Evolutionary conservation across 2,329 filamentous ascomycete genomes (phyloP), one percentile per base, ranked within the genome.

Genomic region (Teratosphaeria pseudoeucalypti): DNA sequence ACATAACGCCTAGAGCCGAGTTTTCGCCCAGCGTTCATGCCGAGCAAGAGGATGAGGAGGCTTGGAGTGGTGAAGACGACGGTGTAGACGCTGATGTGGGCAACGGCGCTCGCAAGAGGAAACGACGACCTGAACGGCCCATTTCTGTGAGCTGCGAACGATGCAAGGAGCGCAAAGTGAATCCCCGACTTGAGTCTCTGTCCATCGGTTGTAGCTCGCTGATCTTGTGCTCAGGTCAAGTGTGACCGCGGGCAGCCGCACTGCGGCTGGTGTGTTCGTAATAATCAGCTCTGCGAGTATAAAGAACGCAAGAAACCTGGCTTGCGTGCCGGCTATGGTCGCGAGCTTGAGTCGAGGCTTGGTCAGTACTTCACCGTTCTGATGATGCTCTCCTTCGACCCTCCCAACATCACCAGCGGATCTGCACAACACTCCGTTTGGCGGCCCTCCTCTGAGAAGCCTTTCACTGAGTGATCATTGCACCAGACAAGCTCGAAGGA

Each of bases 81-180:
- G 71, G 70, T 29, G 72, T 69, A 16, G 73, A 69, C 19, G 71
- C 69, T 29, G 72, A 66, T 56, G 71, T 72, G 60, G 67, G 65
- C 58, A 75, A 65, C 32, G 62, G 66, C 27, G 69, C 66, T 39
- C 71, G 74, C 56, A 81, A 81, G 70, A 77, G 79, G 62, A 79
- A 79, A 70, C 72, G 80, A 34, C 65, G 66, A 63, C 64, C 66
- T 56, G 57, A 59, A 34, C 63, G 65, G 59, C 77, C 78, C 52
- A 74, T 81, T 70, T 77, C 75, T 56, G 81, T 82, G 37, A 81
- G 78, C 67, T 83, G 89, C 70, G 89, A 92, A 75, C 80, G 88
- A 57, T 90, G 88, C 77, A 91, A 92, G 74, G 85, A 88, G 73
- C 79, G 89, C 76, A 92, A 92, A 79, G 88, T 90, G 57, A 75